These are phyloP conservation scores for Harringtonia aguacate DNA, from an alignment of 2,329 filamentous ascomycete genomes.

Conservation along the genomic window DNA sequence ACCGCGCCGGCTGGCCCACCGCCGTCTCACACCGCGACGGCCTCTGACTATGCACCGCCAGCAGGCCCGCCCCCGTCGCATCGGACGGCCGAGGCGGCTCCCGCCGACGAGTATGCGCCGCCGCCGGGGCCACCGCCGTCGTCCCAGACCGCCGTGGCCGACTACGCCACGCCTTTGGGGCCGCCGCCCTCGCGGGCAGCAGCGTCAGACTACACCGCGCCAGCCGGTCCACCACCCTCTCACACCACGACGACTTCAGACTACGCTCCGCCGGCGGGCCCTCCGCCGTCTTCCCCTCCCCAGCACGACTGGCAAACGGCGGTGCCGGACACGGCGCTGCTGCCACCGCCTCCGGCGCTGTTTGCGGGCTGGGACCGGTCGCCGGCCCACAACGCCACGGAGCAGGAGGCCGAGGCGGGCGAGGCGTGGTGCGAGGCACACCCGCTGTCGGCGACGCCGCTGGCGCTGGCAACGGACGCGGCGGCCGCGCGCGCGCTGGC, in stretches of 20 bases:
- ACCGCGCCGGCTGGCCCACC: slow-evolving; percentile 14
- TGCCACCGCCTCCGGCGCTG: slow-evolving; percentile 62
- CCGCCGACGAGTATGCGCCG: slow-evolving; percentile 12
- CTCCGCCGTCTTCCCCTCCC: too few species aligned
- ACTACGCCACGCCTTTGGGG: background rate
- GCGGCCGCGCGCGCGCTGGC: slow-evolving; percentile 30
- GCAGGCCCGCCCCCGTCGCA: slow-evolving; percentile 14
- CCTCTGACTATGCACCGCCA: slow-evolving; percentile 17
- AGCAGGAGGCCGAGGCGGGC: slow-evolving; percentile 39
- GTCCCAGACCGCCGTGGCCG: too few species aligned
- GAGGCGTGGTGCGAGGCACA: slow-evolving; percentile 54
- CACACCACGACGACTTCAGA: slow-evolving; percentile 12
- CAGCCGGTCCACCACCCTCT: slow-evolving; percentile 14
- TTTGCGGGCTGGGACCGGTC: slow-evolving; percentile 53
- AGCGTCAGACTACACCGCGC: slow-evolving; percentile 12
- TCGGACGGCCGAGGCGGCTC: background rate
- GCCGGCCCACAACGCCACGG: slow-evolving; percentile 54
- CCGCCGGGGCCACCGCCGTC: slow-evolving; percentile 12
- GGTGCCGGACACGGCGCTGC: slow-evolving; percentile 61
- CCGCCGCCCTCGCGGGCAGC: slow-evolving; percentile 1
- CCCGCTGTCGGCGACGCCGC: slow-evolving; percentile 41
- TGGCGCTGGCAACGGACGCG: slow-evolving; percentile 21
- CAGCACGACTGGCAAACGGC: slow-evolving; percentile 58
- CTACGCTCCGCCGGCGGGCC: slow-evolving; percentile 18
- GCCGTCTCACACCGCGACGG: slow-evolving; percentile 12